A percentile compares a stretch with the other conserved stretches of the same genome.
phyloP scores from a whole-genome alignment of 2,329 filamentous ascomycete species.

The Alternaria dauci region DNA sequence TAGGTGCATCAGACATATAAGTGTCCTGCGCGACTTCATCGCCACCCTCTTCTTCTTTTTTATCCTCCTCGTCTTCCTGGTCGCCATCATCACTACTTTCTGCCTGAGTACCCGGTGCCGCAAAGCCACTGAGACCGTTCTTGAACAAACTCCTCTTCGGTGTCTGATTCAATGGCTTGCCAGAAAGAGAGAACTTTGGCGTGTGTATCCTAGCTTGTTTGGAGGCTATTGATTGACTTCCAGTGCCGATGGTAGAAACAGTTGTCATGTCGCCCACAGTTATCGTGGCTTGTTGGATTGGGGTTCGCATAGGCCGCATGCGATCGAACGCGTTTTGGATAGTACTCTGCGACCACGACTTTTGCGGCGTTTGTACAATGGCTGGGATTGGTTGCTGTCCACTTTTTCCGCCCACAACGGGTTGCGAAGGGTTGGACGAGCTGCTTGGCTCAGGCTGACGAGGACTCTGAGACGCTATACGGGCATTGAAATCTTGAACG shows the following conservation, averaged over 20 bases:
- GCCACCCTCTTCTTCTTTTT: slow-evolving; percentile 23
- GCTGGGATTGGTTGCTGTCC: slow-evolving; percentile 35
- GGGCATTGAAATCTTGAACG: slow-evolving; percentile 54
- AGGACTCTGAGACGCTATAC: slow-evolving; percentile 46
- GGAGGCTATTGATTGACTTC: slow-evolving; percentile 56
- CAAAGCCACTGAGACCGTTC: slow-evolving; percentile 61
- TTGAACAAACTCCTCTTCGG: slow-evolving; percentile 51
- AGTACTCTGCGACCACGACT: slow-evolving; percentile 47
- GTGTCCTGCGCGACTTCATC: slow-evolving; percentile 29
- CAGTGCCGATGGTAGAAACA: slow-evolving; percentile 69
- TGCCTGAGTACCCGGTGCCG: slow-evolving; percentile 61
- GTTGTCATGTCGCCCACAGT: slow-evolving; percentile 75
- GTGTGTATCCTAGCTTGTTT: slow-evolving; percentile 55
- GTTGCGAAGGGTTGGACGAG: slow-evolving; percentile 18
- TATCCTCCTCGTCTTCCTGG: slow-evolving; percentile 14
- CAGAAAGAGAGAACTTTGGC: slow-evolving; percentile 46
- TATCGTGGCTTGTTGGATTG: slow-evolving; percentile 74
- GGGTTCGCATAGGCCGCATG: slow-evolving; percentile 69
- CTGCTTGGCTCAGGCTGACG: slow-evolving; percentile 24
- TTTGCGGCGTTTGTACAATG: slow-evolving; percentile 43
- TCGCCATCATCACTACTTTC: slow-evolving; percentile 45
- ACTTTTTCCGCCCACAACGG: slow-evolving; percentile 24
- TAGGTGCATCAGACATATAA: slow-evolving; percentile 21
- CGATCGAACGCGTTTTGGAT: slow-evolving; percentile 70
- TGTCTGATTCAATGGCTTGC: slow-evolving; percentile 38